phyloP scores from a whole-genome alignment of 805 yeast species.

The Hanseniaspora hatyaiensis region DNA sequence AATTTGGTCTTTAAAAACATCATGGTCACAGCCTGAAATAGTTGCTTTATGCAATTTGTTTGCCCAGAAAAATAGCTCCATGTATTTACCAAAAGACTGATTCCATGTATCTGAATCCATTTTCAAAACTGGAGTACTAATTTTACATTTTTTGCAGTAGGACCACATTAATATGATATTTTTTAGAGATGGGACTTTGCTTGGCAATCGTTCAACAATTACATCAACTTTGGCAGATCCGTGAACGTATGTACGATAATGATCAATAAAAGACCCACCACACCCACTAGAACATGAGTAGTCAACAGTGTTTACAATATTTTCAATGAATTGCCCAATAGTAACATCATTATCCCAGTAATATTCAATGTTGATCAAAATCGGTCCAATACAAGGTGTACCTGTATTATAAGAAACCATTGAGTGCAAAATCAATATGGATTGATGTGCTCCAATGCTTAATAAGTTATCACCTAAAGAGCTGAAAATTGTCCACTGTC shows the following conservation, averaged over 20 bases:
- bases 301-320: conserved; percentile 53
- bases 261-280: conserved; percentile 56
- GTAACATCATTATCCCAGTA: conserved; percentile 87
- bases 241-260: conserved; percentile 78
- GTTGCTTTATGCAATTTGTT: conserved; percentile 43
- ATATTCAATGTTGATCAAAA: conserved; percentile 66
- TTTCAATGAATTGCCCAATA: conserved; percentile 79
- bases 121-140: conserved; percentile 61
- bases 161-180: conserved; percentile 83
- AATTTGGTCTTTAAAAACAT: conserved; percentile 68
- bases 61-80: conserved; percentile 77
- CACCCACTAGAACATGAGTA: conserved; percentile 72
- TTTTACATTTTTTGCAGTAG: conserved; percentile 67
- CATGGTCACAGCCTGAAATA: conserved; percentile 62
- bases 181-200: conserved; percentile 47
- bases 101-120: conserved; percentile 84
- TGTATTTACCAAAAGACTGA: conserved; percentile 83
- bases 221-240: conserved; percentile 76
- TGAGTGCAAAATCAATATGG: conserved; percentile 64
- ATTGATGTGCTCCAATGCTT: conserved; percentile 67
- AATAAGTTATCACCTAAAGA: conserved; percentile 43
- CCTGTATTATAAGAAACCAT: conserved; percentile 73
- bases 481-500: conserved; percentile 61
- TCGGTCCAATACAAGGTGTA: conserved; percentile 90
- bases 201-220: conserved; percentile 49